Conservation (phyloP, 164 flowering plant species). For the Vitis rotundifolia region DNA sequence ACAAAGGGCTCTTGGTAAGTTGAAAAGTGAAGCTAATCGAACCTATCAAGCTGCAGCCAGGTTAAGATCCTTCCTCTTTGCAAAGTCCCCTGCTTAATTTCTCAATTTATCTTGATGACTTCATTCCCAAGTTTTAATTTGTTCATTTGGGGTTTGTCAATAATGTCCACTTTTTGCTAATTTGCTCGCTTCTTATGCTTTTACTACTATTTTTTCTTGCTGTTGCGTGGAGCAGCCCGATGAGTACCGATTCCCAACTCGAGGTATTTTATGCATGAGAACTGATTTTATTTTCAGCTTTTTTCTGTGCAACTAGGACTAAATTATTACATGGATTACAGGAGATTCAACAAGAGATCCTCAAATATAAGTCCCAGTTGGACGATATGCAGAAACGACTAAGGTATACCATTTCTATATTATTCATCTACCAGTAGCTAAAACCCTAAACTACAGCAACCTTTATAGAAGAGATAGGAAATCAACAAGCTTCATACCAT, state of each 20-base stretch:
- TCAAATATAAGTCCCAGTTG: constrained; percentile 32
- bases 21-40: constrained; percentile 24
- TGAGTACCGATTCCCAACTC: constrained; percentile 30
- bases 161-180: too few species aligned
- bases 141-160: background rate
- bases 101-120: background rate
- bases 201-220: background rate
- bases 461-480: background rate
- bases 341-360: constrained; percentile 40
- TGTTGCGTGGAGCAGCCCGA: constrained; percentile 21
- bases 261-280: constrained; percentile 26
- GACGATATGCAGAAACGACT: constrained; percentile 37
- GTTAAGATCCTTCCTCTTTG: constrained; percentile 6
- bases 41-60: constrained; percentile 17
- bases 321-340: constrained; percentile 8
- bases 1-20: constrained; percentile 31
- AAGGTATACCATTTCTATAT: constrained; percentile 25
- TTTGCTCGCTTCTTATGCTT: too few species aligned
- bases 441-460: background rate
- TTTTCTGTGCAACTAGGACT: background rate
- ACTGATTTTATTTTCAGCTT: background rate
- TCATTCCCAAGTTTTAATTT: background rate
- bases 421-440: too few species aligned
- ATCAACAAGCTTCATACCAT: background rate
- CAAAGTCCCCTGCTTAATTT: background rate